Conservation (phyloP, 2,329 filamentous ascomycete genomes). For the Aspergillus sp. region DNA sequence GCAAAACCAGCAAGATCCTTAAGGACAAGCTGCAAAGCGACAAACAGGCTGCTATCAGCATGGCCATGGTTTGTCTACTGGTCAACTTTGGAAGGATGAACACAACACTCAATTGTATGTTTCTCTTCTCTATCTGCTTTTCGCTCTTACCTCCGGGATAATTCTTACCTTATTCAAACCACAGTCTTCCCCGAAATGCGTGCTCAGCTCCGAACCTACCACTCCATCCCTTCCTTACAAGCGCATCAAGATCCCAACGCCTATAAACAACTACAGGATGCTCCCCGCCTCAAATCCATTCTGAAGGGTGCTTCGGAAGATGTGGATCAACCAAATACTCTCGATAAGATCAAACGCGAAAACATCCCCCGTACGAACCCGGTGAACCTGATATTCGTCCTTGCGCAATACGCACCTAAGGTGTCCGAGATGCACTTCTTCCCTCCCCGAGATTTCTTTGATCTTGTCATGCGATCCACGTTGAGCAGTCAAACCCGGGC, state of each 20-base stretch:
- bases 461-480: constrained; percentile 88
- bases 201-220: constrained; percentile 94
- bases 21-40: constrained; percentile 95
- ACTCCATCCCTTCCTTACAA: constrained; percentile 94
- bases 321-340: constrained; percentile 74
- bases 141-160: not conserved
- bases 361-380: constrained; percentile 83
- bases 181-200: constrained; percentile 99
- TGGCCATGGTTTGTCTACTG: constrained; percentile 98
- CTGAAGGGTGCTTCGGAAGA: constrained; percentile 96
- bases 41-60: constrained; percentile 86
- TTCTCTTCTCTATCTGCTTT: constrained; percentile 1
- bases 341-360: constrained; percentile 75
- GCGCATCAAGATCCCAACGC: constrained; percentile 92
- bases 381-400: constrained; percentile 94
- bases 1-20: constrained; percentile 97
- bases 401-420: constrained; percentile 85
- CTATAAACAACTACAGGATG: constrained; percentile 97
- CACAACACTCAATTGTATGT: constrained; percentile 91
- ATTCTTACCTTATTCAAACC: constrained; percentile 7
- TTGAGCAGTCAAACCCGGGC: constrained; percentile 81
- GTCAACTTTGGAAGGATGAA: constrained; percentile 99
- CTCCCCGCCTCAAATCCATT: constrained; percentile 92
- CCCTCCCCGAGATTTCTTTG: constrained; percentile 84
- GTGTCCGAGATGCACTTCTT: constrained; percentile 92